A percentile compares a stretch with the other conserved stretches of the same genome.
These are phyloP conservation scores for Polytrichum formosum DNA, from an alignment of 225 moss, liverwort and hornwort species.

Conservation along the genomic window DNA sequence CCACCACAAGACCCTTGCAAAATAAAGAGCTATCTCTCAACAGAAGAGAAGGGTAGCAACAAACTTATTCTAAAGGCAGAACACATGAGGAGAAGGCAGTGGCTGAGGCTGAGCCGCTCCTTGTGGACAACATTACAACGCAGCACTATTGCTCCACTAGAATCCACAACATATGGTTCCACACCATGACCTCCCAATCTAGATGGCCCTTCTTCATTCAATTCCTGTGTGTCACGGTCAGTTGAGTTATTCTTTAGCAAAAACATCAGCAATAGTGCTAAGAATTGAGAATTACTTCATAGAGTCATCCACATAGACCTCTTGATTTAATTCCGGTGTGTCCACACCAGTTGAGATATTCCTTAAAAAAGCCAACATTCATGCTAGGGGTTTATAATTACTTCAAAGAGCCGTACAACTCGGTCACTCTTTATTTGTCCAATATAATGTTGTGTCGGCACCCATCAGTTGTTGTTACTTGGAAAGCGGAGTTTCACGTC, in stretches of 20 bases:
- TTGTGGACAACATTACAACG: slow-evolving; percentile 83
- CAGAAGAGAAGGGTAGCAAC: slow-evolving; percentile 18
- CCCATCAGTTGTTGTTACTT: too few species aligned
- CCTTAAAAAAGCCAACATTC: too few species aligned
- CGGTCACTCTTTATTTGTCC: too few species aligned
- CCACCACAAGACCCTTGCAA: too few species aligned
- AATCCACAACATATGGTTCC: slow-evolving; percentile 88
- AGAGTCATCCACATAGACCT: slow-evolving; percentile 20
- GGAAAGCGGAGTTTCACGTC: too few species aligned
- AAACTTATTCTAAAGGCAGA: slow-evolving; percentile 83
- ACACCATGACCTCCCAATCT: slow-evolving; percentile 94
- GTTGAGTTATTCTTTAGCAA: too few species aligned
- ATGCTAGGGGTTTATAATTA: too few species aligned
- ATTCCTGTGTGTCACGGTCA: slow-evolving; percentile 43
- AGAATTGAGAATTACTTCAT: too few species aligned
- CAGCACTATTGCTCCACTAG: slow-evolving; percentile 77
- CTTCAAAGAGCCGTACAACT: too few species aligned
- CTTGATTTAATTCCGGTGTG: slow-evolving; percentile 48
- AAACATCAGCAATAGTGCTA: too few species aligned
- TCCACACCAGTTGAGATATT: too few species aligned
- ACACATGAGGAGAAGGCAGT: slow-evolving; percentile 88
- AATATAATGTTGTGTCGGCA: too few species aligned
- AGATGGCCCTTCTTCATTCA: slow-evolving; percentile 91
- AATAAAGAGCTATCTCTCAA: slow-evolving; percentile 1
- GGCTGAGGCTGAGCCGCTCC: slow-evolving; percentile 91